These are phyloP conservation scores for Marsdenia floribunda DNA, from an alignment of 257 asterid genomes.

Conservation along the genomic window DNA sequence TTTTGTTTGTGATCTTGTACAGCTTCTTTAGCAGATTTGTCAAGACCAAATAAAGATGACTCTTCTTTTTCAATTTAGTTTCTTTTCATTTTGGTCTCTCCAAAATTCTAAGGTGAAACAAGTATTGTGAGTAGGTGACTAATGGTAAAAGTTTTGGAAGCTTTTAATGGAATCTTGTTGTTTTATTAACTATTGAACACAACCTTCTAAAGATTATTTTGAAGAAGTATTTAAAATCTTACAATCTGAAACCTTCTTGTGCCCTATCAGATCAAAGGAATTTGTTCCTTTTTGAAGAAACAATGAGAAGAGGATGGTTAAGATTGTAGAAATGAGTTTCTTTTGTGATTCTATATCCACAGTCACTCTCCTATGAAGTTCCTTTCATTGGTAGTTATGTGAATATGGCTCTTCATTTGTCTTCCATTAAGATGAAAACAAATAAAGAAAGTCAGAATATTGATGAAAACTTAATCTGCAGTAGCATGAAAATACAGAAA, in stretches of 20 bases:
- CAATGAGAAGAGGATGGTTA: neutral
- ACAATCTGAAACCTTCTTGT: neutral
- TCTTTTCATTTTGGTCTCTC: neutral
- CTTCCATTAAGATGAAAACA: neutral
- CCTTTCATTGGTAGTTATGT: neutral
- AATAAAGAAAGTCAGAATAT: neutral
- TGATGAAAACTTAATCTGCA: neutral
- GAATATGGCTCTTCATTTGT: neutral
- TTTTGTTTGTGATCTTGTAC: neutral
- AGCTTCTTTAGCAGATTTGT: neutral
- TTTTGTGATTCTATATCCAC: neutral
- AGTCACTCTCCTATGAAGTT: too few species aligned
- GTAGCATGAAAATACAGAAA: neutral
- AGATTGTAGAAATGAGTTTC: neutral
- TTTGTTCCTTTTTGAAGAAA: neutral
- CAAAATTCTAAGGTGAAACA: neutral
- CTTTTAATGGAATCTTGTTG: neutral
- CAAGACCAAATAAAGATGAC: neutral
- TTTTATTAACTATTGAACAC: neutral
- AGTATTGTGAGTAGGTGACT: neutral
- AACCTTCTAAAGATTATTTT: neutral
- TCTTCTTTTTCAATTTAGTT: neutral
- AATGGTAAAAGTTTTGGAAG: neutral
- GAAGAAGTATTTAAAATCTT: neutral
- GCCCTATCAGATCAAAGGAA: too few species aligned